These are phyloP conservation scores for Picea sitchensis DNA, from an alignment of 75 land plant species.

Conservation along the genomic window DNA sequence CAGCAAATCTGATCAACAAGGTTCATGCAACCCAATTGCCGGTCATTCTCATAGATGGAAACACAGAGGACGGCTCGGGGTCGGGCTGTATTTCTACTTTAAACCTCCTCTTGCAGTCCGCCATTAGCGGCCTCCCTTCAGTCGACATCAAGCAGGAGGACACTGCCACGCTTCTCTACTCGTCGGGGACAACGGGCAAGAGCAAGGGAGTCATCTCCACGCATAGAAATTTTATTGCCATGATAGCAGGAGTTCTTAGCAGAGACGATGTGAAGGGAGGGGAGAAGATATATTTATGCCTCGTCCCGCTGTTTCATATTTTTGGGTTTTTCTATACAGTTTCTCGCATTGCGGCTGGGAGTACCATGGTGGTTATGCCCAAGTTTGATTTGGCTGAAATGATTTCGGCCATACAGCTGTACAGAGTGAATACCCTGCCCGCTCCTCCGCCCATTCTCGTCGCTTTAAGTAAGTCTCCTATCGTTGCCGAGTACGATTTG, in stretches of 20 bases:
- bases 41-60: neutral
- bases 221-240: conserved; percentile 56
- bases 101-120: neutral
- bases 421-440: conserved; percentile 45
- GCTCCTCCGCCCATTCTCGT: conserved; percentile 74
- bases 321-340: conserved; percentile 37
- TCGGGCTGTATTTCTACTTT: too few species aligned
- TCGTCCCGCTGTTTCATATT: conserved; percentile 76
- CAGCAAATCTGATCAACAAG: conserved; percentile 44
- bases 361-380: conserved; percentile 22
- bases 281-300: conserved; percentile 24
- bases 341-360: neutral
- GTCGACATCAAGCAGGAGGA: conserved; percentile 42
- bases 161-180: conserved; percentile 72
- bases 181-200: conserved; percentile 85
- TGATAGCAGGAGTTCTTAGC: conserved; percentile 5
- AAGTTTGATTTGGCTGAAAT: conserved; percentile 55
- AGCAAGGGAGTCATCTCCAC: conserved; percentile 66
- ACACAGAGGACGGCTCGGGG: too few species aligned
- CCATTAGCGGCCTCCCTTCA: neutral
- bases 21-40: conserved; percentile 24
- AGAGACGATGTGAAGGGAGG: neutral
- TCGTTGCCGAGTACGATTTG: conserved; percentile 47
- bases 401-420: conserved; percentile 47
- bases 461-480: conserved; percentile 46